Base-by-base conservation (phyloP, 495 filamentous ascomycete species). In the Penicillium pulvis region DNA sequence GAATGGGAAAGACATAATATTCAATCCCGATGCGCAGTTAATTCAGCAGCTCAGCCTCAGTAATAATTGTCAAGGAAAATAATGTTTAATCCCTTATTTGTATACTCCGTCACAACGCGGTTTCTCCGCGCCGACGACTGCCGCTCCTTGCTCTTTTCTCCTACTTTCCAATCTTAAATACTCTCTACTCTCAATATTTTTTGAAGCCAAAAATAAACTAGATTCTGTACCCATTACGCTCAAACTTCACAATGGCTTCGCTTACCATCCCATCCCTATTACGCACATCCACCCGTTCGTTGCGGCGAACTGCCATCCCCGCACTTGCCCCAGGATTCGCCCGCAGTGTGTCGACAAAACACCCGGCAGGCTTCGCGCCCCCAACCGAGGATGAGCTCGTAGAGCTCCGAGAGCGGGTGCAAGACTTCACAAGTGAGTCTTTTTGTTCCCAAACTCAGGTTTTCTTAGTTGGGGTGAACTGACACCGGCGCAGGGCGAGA, bases 381-480 rank as follows among this genome's bases (percentile, higher is more conserved):
- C 94, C 94, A 0, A 80, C 87, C 0, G 72, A 81, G 11, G 82
- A 86, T 42, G 95, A 98, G 46, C 82, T 98, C 14, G 55, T 83
- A 4, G 93, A 98, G 71, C 78, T 98, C 35, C 85, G 93, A 53
- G 93, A 97, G 65, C 80, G 90, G 16, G 93, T 97, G 14, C 92
- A 93, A 61, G 94, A 98, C 39, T 98, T 98, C 67, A 87, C 90
- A 20, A 82, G 92, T 79, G 65, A 51, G 71, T 59, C 16, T 10
- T 8, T 24, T 24, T 24, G 23, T 14, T 24, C 12, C 35, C 2
- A 30, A 2, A 9, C 28, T 14, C 24, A 16, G 5, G 30, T 4
- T 19, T 10, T 42, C 16, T 24, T 11, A n/a, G n/a, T 50, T 11
- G 16, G 1, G 8, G 23, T 16, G 1, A 12, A 39, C 60, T 68